A percentile compares a stretch with the other conserved stretches of the same genome.
These are phyloP conservation scores for Taiwanofungus camphoratus DNA, from an alignment of 1,284 basidiomycete species.

Conservation along the genomic window DNA sequence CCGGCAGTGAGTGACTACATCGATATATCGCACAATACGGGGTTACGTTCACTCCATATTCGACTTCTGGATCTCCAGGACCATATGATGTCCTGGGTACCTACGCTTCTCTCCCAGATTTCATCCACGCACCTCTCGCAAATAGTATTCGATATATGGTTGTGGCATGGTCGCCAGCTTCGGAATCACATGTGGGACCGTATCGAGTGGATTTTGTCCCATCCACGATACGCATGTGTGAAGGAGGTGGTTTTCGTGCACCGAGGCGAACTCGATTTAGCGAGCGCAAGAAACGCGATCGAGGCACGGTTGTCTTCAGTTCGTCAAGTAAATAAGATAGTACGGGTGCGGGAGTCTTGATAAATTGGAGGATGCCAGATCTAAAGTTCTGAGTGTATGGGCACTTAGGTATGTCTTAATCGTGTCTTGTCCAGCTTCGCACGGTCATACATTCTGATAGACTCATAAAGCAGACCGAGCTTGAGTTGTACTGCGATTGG, in stretches of 20 bases:
- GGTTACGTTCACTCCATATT: conserved; percentile 4
- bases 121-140: neutral
- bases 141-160: conserved; percentile 4
- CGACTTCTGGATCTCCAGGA: neutral
- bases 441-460: too few relatives aligned
- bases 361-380: too few relatives aligned
- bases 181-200: neutral
- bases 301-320: neutral
- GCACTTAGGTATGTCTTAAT: too few relatives aligned
- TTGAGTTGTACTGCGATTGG: too few relatives aligned
- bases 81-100: conserved; percentile 3
- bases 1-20: neutral
- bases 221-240: neutral
- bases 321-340: neutral
- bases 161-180: conserved; percentile 2
- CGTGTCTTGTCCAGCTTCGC: too few relatives aligned
- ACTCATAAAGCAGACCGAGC: too few relatives aligned
- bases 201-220: conserved; percentile 1
- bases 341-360: conserved; percentile 1
- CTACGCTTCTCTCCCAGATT: conserved; percentile 3
- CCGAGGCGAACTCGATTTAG: neutral
- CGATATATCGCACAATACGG: conserved; percentile 3
- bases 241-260: conserved; percentile 6
- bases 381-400: too few relatives aligned
- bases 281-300: neutral